Evolutionary conservation across 768 basidiomycete species (phyloP), one percentile per base, ranked within the genome.

Genomic region (Rhizopogon vinicolor): DNA sequence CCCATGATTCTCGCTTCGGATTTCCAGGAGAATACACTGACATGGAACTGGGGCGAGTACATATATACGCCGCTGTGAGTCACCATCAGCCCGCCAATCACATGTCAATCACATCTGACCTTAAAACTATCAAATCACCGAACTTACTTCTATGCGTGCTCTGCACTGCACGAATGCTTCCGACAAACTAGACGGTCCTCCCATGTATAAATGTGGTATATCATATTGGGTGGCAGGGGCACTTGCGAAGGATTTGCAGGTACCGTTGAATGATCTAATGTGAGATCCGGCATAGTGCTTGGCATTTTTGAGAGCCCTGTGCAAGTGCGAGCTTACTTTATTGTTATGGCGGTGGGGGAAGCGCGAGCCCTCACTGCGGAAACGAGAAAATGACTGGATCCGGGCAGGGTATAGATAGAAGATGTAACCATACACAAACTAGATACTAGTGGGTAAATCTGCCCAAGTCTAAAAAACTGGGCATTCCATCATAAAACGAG

Each of bases 121-220:
- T 41, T 7, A 28, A 43, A 16, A 55, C 53, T 13, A 52, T 10
- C 56, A 93, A 91, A 76, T 93, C 19, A 73, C 75, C 55, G 85
- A 91, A 58, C 76, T 93, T 3, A 76, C 83, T 0, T 74, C 80
- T 3, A 80, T 83, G 73, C 80, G 84, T 5, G 76, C 89, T 9
- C 66, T 93, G n/a, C 79, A 86, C 56, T 78, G 87, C 7, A 84
- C 81, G 3, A 81, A 84, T 8, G 73, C 78, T 3, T 42, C 69
- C 5, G 89, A 91, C 42, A 80, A 77, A 58, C 67, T 89, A 28
- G 87, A 91, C 50, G 86, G 84, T 0, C 81, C 86, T 0, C 82
- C 87, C 1, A 80, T 76, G 71, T 88, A 87, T 67, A 91, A 89
- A 62, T 87, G 84, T 63, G 86, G 82, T 1, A 75, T 91, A n/a